Evolutionary conservation across 352 stramenopile genomes (phyloP).

Genomic region (Phytophthora europaea): DNA sequence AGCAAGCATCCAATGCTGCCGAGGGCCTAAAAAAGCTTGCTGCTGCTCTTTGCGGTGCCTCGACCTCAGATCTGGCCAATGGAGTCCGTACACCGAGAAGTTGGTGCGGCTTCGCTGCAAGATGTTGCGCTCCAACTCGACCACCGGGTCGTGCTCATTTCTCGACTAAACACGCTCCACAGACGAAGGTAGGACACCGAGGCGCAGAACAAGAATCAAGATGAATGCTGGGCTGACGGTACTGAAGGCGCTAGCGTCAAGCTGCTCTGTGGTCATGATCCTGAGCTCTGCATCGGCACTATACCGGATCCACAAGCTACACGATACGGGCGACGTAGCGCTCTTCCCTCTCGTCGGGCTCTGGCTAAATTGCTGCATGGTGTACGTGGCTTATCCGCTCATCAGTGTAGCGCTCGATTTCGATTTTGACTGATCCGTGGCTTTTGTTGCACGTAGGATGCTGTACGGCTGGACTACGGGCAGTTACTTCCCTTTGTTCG

Average conservation of each 20-base stretch:
- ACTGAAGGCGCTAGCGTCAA: constrained; percentile 43
- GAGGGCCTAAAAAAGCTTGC: constrained; percentile 5
- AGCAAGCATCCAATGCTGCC: background rate
- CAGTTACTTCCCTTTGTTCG: constrained; percentile 45
- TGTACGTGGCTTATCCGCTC: constrained; percentile 22
- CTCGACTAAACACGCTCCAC: constrained; percentile 8
- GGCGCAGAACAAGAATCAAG: background rate
- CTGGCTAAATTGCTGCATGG: constrained; percentile 45
- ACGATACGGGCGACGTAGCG: constrained; percentile 35
- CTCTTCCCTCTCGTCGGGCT: constrained; percentile 44
- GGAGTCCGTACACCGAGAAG: background rate
- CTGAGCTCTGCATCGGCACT: constrained; percentile 40
- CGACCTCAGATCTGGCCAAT: constrained; percentile 7
- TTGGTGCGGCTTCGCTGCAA: background rate
- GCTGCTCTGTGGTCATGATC: constrained; percentile 48
- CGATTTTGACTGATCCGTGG: background rate
- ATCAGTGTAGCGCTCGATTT: background rate
- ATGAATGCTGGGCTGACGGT: constrained; percentile 35
- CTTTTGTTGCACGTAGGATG: constrained; percentile 20
- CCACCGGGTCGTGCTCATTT: constrained; percentile 5
- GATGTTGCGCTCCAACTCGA: background rate
- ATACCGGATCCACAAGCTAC: constrained; percentile 43
- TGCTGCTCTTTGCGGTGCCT: background rate
- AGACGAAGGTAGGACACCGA: background rate
- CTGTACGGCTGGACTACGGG: constrained; percentile 39